phyloP scores from a whole-genome alignment of 1,139 yeast genomes.

The Hyphopichia fennica region DNA sequence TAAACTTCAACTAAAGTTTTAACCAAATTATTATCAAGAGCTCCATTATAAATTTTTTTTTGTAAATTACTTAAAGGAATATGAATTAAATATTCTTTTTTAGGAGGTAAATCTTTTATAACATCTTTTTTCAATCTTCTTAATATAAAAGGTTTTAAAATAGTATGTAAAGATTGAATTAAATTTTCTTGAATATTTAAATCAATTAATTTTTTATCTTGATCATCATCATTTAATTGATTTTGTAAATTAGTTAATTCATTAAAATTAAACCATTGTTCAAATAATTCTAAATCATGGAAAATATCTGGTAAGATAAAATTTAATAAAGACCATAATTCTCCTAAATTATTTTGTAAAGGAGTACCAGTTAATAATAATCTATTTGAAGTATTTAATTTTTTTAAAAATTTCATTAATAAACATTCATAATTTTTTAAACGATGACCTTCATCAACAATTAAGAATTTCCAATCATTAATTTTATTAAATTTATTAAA shows the following conservation, averaged over 20 bases:
- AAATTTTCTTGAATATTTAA: conserved; percentile 65
- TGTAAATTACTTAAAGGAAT: conserved; percentile 67
- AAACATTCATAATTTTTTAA: conserved; percentile 79
- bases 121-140: conserved; percentile 80
- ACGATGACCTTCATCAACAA: conserved; percentile 96
- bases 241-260: conserved; percentile 46
- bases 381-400: conserved; percentile 65
- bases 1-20: conserved; percentile 42
- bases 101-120: conserved; percentile 69
- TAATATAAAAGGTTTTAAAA: conserved; percentile 81
- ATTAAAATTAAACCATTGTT: conserved; percentile 89
- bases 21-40: conserved; percentile 49
- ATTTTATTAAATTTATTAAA: conserved; percentile 48
- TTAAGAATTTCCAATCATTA: conserved; percentile 71
- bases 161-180: conserved; percentile 78
- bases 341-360: conserved; percentile 82
- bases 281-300: conserved; percentile 83
- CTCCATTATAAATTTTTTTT: conserved; percentile 59
- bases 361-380: conserved; percentile 91
- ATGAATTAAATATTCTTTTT: conserved; percentile 82
- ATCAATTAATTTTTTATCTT: conserved; percentile 46
- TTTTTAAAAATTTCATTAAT: conserved; percentile 68
- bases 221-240: conserved; percentile 27
- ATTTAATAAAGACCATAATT: conserved; percentile 86
- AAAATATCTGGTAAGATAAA: conserved; percentile 91